Conservation (phyloP, 116 monocot species). For the Cymodocea nodosa region DNA sequence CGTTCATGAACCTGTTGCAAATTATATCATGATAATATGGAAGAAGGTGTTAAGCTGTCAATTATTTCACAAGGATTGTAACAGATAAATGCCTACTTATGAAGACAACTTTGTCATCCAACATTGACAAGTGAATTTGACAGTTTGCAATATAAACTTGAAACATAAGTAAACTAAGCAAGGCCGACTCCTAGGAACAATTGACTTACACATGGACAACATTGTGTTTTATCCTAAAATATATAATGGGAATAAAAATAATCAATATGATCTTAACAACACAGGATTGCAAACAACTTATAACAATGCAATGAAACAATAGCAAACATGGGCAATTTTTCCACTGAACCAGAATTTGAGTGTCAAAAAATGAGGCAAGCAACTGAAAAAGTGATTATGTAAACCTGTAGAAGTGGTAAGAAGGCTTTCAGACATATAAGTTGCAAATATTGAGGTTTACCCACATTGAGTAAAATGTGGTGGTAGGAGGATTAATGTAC, state of each 20-base stretch:
- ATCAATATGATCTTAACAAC: not conserved
- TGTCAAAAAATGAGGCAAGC: not conserved
- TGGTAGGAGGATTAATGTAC: not conserved
- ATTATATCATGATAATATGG: no score
- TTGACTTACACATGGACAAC: no score
- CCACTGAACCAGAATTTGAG: not conserved
- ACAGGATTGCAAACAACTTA: not conserved
- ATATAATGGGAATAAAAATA: not conserved
- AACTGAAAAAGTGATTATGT: not conserved
- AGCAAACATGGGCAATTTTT: not conserved
- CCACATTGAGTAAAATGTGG: not conserved
- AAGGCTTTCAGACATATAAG: not conserved
- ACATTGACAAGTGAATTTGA: no score
- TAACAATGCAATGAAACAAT: no score
- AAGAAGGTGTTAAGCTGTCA: no score
- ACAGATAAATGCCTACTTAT: no score
- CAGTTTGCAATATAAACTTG: no score
- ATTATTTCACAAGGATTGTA: no score
- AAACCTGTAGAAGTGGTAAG: not conserved
- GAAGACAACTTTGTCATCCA: no score
- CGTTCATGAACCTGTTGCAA: slow-evolving; percentile 2
- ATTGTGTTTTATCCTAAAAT: no score
- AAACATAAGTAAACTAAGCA: no score
- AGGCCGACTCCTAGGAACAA: not conserved
- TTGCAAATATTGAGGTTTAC: not conserved